Percentiles rank a stretch among this genome's conserved stretches.
Evolutionary conservation across 306 rosid genomes (phyloP).

Genomic region (Prunus kanzakura): DNA sequence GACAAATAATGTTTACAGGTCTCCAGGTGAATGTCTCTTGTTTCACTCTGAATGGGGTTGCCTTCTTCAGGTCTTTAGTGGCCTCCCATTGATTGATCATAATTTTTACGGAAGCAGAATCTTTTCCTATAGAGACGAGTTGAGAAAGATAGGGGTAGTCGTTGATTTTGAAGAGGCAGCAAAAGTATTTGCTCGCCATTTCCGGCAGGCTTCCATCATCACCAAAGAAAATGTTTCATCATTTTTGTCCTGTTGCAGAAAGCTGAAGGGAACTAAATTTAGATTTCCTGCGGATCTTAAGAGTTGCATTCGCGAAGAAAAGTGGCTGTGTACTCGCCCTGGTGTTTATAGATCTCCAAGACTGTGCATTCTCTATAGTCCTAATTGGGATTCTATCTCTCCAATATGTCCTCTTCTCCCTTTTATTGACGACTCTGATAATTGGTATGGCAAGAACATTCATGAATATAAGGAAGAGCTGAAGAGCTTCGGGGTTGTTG

Average conservation of each 20-base stretch:
- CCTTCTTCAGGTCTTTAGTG: slow-evolving; percentile 49
- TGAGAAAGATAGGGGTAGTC: slow-evolving; percentile 46
- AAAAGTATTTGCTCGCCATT: slow-evolving; percentile 26
- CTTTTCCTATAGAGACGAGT: slow-evolving; percentile 22
- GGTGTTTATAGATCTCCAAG: slow-evolving; percentile 43
- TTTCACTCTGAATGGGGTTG: slow-evolving; percentile 55
- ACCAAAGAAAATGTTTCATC: slow-evolving; percentile 33
- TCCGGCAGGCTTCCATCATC: slow-evolving; percentile 31
- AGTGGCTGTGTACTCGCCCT: slow-evolving; percentile 57
- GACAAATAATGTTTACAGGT: slow-evolving; percentile 46
- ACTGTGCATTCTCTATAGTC: slow-evolving; percentile 54
- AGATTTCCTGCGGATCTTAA: slow-evolving; percentile 33
- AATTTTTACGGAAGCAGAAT: slow-evolving; percentile 39
- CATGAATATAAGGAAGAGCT: slow-evolving; percentile 47
- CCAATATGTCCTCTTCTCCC: slow-evolving; percentile 50
- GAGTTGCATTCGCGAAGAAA: slow-evolving; percentile 4
- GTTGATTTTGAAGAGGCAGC: slow-evolving; percentile 52
- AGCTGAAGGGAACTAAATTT: slow-evolving; percentile 19
- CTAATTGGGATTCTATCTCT: slow-evolving; percentile 55
- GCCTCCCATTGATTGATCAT: slow-evolving; percentile 46
- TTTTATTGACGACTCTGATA: slow-evolving; percentile 51
- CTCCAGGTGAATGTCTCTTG: slow-evolving; percentile 48
- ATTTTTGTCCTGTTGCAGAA: slow-evolving; percentile 47
- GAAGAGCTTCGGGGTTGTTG: slow-evolving; percentile 48
- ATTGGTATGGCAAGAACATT: slow-evolving; percentile 40